Base-by-base conservation (phyloP, 139 green algal genomes). In the Chlorella ohadii region DNA sequence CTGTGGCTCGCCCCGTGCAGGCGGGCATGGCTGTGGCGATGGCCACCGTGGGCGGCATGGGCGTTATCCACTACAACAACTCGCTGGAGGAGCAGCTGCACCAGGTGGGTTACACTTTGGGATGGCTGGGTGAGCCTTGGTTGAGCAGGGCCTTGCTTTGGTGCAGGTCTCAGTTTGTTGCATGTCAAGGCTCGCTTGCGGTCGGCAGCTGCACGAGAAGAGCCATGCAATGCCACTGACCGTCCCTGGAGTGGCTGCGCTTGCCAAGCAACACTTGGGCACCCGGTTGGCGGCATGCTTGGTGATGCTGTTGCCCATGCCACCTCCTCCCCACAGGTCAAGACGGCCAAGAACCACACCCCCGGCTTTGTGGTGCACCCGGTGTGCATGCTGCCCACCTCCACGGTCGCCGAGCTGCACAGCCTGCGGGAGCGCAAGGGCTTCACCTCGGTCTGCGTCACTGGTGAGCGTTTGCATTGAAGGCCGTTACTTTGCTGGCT, bases 1-100 rank as follows among this genome's bases (percentile, higher is more conserved):
- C n/a, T n/a, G n/a, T n/a, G n/a, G n/a, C n/a, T n/a, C n/a, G n/a
- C n/a, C n/a, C n/a, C n/a, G n/a, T n/a, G 51, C 51, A 59, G 87
- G 91, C 90, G 5, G 86, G 94, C 39, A 99, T 99, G 97, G 97
- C 97, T 17, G 91, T 96, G 39, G 95, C 96, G 1, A 99, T 99
- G 97, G 97, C 97, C 2, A 88, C 84, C 91, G 64, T 96, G 47
- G 97, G 97, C 28, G 97, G 95, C 80, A 95, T 98, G 80, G 97
- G 97, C 41, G 98, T 99, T 87, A 81, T 99, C 39, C 97, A 99
- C 92, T 99, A 99, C 91, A 99, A 99, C 92, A 96, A 94, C 89
- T 96, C 91, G 16, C 51, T 96, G 0, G 94, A 98, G 81, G 94
- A 99, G 90, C 97, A 99, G 91, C 88, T 95, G 22, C 68, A 79